Evolutionary conservation across 371 early-diverging fungal genomes (phyloP).

Genomic region (Synchytrium microbalum): DNA sequence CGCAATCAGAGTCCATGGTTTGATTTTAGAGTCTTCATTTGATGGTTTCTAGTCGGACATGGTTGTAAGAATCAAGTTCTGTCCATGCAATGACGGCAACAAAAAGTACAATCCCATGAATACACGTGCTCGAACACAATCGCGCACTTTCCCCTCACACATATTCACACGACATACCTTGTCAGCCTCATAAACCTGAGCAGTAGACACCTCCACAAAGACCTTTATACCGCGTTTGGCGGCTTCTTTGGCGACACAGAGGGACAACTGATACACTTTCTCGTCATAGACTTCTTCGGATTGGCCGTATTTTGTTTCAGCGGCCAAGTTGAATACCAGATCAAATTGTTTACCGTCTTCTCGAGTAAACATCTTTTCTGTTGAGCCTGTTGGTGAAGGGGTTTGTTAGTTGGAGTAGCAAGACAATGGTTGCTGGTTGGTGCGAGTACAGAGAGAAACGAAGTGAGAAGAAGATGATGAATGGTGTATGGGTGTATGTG

Average conservation of each 20-base stretch:
- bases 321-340: conserved; percentile 83
- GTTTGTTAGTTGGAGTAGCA: not conserved
- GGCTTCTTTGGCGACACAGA: conserved; percentile 73
- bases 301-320: conserved; percentile 86
- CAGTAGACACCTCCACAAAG: conserved; percentile 79
- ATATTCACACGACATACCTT: conserved; percentile 45
- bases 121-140: not conserved
- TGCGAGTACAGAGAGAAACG: not conserved
- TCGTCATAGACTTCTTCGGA: conserved; percentile 79
- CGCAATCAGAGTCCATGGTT: conserved; percentile 78
- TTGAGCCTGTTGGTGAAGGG: conserved; percentile 39
- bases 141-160: too few relatives aligned
- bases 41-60: conserved; percentile 66
- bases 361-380: conserved; percentile 61
- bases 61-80: not conserved
- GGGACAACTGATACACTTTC: conserved; percentile 64
- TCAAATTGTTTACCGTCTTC: conserved; percentile 64
- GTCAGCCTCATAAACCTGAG: conserved; percentile 72
- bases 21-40: conserved; percentile 60
- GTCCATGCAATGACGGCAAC: not conserved
- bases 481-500: not conserved
- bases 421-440: not conserved
- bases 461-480: not conserved
- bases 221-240: conserved; percentile 61
- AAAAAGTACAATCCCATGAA: not conserved